Evolutionary conservation across 257 asterid species (phyloP).

Genomic region (Oldenlandia corymbosa): DNA sequence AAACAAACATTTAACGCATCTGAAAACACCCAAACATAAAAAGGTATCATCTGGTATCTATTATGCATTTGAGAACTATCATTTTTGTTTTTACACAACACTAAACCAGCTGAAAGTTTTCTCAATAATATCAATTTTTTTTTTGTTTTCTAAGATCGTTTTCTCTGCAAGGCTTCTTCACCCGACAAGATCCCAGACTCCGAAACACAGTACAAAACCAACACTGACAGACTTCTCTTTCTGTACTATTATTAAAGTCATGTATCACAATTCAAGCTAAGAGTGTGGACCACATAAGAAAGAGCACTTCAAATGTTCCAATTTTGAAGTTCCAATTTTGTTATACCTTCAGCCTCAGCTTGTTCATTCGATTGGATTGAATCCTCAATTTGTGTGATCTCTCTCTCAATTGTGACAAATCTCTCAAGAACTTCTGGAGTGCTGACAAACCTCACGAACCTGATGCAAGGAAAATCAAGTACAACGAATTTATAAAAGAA

Average conservation of each 20-base stretch:
- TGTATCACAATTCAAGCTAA: neutral
- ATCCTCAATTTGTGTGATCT: constrained; percentile 64
- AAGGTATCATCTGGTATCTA: neutral
- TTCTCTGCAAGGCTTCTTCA: neutral
- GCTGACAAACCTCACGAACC: constrained; percentile 80
- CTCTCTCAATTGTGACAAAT: constrained; percentile 65
- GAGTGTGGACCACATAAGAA: neutral
- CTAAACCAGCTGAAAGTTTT: no score
- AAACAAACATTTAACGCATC: neutral
- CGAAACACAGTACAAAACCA: neutral
- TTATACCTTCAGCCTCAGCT: constrained; percentile 43
- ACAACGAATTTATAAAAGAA: neutral
- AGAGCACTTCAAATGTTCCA: neutral
- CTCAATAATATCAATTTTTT: neutral
- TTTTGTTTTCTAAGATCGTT: neutral
- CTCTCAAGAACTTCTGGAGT: constrained; percentile 85
- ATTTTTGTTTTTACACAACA: no score
- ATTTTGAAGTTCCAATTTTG: neutral
- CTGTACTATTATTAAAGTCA: neutral
- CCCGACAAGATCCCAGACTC: neutral
- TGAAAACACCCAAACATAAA: neutral
- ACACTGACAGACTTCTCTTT: neutral
- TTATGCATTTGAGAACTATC: no score
- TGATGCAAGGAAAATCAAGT: constrained; percentile 8
- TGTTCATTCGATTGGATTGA: constrained; percentile 48